Evolutionary conservation across 2,329 filamentous ascomycete species (phyloP), one percentile per base, ranked within the genome.

Genomic region (Paramyrothecium sp.): DNA sequence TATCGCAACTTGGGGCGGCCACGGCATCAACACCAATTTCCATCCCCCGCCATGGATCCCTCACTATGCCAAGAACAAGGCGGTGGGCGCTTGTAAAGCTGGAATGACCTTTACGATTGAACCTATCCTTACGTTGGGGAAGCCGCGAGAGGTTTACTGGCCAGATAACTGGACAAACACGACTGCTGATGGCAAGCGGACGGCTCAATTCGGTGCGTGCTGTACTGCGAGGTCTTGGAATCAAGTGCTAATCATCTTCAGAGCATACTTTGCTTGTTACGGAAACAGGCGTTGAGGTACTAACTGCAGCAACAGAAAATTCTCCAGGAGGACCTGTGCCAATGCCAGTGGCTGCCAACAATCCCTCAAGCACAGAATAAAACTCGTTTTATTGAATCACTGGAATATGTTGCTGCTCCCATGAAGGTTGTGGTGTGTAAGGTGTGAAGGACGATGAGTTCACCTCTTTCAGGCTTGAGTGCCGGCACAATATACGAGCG

Each of bases 91-190:
- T 65, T 95, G 93, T 58, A 97, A 97, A 79, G 89, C 91, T 0
- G 95, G 95, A 55, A 97, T 97, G 92, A 97, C 92, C 62, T 99
- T 99, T 69, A 99, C 95, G 0, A 99, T 99, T 60, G 95, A 99
- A 78, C 95, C 95, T 16, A 99, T 99, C 95, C 93, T 99, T 71
- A 92, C 92, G 46, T 75, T 97, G 56, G 95, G 95, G 57, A 93
- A 91, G 60, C 90, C 97, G 75, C 87, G 87, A 61, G 95, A 99
- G 70, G 89, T 95, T 72, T 98, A 92, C 0, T 99, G 95, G 95
- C 95, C 95, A 0, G 95, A 99, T 72, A 92, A 98, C 78, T 99
- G 95, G 95, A 99, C 95, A 1, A 97, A 92, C 74, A 91, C 91
- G 5, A 99, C 95, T 0, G 85, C 88, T 56, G 95, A 99, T 71